Base-by-base conservation (phyloP, 192 early-diverging fungal genomes). In the Coemansia umbellata region DNA sequence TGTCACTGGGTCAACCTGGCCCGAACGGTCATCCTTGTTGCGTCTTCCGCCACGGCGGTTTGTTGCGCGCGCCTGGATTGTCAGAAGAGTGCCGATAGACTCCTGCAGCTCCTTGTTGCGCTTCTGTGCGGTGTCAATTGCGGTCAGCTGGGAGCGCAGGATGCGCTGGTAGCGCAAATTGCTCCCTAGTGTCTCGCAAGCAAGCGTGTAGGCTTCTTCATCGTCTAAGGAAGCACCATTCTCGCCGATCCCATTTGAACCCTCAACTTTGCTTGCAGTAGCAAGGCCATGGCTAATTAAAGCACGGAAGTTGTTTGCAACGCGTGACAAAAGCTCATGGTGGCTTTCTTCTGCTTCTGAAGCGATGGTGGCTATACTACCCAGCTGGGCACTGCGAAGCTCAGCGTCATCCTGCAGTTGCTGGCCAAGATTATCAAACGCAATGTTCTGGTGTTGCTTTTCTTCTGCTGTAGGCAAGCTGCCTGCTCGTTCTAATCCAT, bases 121-220 rank as follows among this genome's bases (percentile, higher is more conserved):
- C 24, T 32, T 35, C 39, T 66, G 68, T 22, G 79, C 79, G 18
- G 65, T 22, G 22, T 82, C 75, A n/a, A 82, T 65, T 39, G 58
- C 60, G n/a, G 61, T 50, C 41, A 82, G 55, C 47, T 80, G 76
- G 11, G 55, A 21, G 1, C 58, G 50, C 23, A 80, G 48, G 40
- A 39, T 43, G 36, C 68, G 42, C 64, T 82, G 78, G 52, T 59
- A 80, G 19, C 45, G 61, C 37, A 75, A 55, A 39, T 82, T 82
- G 58, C 64, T 33, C 19, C 60, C 69, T 21, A 82, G 69, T 37
- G 81, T 64, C n/a, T 65, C 49, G 52, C 66, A 60, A 11, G 73
- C 73, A 39, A 67, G 50, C 33, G 26, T 26, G 23, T 78, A 66
- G 9, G 64, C 69, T 33, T 63, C 60, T 14, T 60, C 69, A 39